A percentile compares a stretch with the other conserved stretches of the same genome.
Conservation (phyloP, 2,329 filamentous ascomycete genomes). For the Paramyrothecium roridum region DNA sequence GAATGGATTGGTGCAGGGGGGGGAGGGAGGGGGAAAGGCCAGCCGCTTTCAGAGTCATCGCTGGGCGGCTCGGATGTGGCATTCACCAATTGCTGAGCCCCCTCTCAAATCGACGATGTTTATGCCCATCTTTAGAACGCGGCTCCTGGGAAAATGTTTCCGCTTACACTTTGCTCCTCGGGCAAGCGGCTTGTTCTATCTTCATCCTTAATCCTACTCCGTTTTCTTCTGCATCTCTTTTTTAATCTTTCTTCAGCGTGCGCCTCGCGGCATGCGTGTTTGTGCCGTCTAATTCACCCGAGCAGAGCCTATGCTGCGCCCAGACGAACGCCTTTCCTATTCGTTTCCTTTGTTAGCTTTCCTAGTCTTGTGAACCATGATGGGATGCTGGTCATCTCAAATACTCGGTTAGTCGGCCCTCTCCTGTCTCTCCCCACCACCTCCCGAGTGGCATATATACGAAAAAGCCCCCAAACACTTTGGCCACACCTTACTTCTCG, state of each 20-base stretch:
- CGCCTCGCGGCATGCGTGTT: background rate
- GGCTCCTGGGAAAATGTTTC: background rate
- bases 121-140: background rate
- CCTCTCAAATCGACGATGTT: background rate
- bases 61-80: background rate
- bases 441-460: no score
- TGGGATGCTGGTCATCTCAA: slow-evolving; percentile 34
- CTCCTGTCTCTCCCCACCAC: background rate
- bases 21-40: background rate
- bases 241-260: background rate
- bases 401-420: slow-evolving; percentile 17
- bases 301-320: background rate
- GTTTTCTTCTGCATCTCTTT: background rate
- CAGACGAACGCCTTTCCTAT: background rate
- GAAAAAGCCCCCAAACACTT: no score
- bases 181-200: background rate
- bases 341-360: slow-evolving; percentile 11
- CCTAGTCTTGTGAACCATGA: slow-evolving; percentile 18
- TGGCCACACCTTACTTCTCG: no score
- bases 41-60: background rate
- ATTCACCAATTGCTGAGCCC: background rate
- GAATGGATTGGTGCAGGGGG: background rate
- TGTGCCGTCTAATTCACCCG: background rate
- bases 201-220: background rate
- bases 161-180: background rate